phyloP scores from a whole-genome alignment of 495 filamentous ascomycete genomes.

The Penicillium goetzii region DNA sequence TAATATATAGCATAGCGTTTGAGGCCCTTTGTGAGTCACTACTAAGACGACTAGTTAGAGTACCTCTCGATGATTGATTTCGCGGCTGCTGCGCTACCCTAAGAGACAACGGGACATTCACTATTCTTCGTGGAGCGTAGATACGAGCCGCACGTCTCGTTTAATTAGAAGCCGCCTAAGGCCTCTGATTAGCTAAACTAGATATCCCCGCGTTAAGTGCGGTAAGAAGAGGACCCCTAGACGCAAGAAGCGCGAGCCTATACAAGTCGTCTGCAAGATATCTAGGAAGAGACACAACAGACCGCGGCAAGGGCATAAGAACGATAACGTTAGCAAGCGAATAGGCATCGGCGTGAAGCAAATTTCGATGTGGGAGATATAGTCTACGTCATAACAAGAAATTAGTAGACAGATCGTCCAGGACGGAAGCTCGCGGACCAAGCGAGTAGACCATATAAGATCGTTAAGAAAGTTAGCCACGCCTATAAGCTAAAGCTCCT shows the following conservation, averaged over 20 bases:
- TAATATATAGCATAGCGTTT: constrained; percentile 11
- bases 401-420: background rate
- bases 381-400: background rate
- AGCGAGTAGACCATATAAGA: background rate
- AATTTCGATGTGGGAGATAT: background rate
- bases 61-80: constrained; percentile 5
- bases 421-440: background rate
- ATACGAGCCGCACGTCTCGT: background rate
- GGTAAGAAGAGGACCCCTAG: too few species aligned
- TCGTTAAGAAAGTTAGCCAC: background rate
- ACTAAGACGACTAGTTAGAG: constrained; percentile 20
- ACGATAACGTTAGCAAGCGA: background rate
- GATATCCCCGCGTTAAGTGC: too few species aligned
- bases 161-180: constrained; percentile 1
- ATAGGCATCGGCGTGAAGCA: background rate
- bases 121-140: background rate
- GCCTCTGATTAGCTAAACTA: too few species aligned
- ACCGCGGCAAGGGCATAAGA: background rate
- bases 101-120: background rate
- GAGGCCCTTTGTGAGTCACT: constrained; percentile 9
- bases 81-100: background rate
- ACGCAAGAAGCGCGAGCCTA: background rate
- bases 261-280: background rate
- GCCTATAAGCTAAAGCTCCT: background rate
- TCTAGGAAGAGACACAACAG: background rate